Conservation (phyloP, 805 yeast genomes). For the Schizosaccharomyces cryophilus region DNA sequence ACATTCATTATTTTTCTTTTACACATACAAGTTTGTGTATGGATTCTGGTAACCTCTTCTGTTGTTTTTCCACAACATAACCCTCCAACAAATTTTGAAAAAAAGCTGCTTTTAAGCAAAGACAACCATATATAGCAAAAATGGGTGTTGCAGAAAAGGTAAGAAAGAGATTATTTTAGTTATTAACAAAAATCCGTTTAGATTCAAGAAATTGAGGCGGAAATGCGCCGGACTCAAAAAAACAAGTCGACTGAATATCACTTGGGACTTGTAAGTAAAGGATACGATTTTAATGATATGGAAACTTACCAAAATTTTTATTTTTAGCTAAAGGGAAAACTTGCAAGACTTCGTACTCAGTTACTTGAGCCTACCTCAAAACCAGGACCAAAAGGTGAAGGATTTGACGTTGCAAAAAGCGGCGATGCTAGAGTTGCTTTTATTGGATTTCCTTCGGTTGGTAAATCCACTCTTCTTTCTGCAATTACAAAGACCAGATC, state of each 20-base stretch:
- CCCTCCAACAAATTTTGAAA: not conserved
- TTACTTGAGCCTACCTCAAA: constrained; percentile 74
- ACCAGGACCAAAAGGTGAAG: constrained; percentile 38
- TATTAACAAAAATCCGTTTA: not conserved
- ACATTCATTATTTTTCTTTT: too few relatives aligned
- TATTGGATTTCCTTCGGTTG: constrained; percentile 95
- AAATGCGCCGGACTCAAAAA: constrained; percentile 83
- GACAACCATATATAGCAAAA: not conserved
- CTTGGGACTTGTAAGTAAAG: constrained; percentile 21
- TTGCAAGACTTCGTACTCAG: constrained; percentile 70
- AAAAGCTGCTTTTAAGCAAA: not conserved
- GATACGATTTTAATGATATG: not conserved
- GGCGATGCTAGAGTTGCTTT: constrained; percentile 92
- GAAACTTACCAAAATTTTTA: not conserved
- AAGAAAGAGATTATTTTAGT: not conserved
- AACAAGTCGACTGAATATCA: constrained; percentile 96
- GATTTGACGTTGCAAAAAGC: constrained; percentile 81
- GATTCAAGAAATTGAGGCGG: constrained; percentile 21
- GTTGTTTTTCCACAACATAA: too few relatives aligned
- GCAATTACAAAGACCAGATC: constrained; percentile 63
- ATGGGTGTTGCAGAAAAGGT: constrained; percentile 1
- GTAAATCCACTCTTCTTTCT: constrained; percentile 72
- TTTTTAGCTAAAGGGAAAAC: constrained; percentile 49
- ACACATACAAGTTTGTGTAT: too few relatives aligned
- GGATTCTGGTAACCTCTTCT: too few relatives aligned